These are phyloP conservation scores for Kazachstania africana DNA, from an alignment of 805 yeast species.

Conservation along the genomic window DNA sequence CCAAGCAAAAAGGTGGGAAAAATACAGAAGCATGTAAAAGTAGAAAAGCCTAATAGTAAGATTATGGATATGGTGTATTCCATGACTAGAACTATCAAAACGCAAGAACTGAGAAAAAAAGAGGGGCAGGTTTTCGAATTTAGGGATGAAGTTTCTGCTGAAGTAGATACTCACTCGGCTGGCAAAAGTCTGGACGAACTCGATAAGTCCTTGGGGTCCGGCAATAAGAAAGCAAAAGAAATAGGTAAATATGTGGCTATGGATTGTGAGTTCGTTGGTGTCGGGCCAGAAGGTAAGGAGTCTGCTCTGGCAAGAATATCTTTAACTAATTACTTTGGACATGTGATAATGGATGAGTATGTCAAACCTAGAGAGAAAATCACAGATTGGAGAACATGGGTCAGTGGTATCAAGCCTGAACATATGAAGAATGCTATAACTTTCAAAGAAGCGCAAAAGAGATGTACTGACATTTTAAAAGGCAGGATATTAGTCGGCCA, in stretches of 20 bases:
- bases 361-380: slow-evolving; percentile 68
- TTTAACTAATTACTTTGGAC: slow-evolving; percentile 73
- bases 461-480: slow-evolving; percentile 40
- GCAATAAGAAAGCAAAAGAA: slow-evolving; percentile 25
- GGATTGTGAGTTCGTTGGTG: slow-evolving; percentile 93
- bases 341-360: slow-evolving; percentile 55
- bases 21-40: not conserved
- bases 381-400: slow-evolving; percentile 89
- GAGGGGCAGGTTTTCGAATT: slow-evolving; percentile 16
- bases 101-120: slow-evolving; percentile 13
- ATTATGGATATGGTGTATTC: slow-evolving; percentile 22
- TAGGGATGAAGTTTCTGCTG: slow-evolving; percentile 1
- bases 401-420: slow-evolving; percentile 68
- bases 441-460: slow-evolving; percentile 54
- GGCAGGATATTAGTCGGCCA: slow-evolving; percentile 69
- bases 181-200: slow-evolving; percentile 1
- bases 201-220: slow-evolving; percentile 1
- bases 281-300: slow-evolving; percentile 58
- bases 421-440: slow-evolving; percentile 58
- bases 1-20: not conserved
- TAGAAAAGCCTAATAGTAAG: slow-evolving; percentile 7
- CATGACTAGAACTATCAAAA: slow-evolving; percentile 22
- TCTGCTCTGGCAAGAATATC: slow-evolving; percentile 81
- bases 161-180: not conserved
- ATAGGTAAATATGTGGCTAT: slow-evolving; percentile 70